These are phyloP conservation scores for Solanum bulbocastanum DNA, from an alignment of 257 asterid genomes.

Conservation along the genomic window DNA sequence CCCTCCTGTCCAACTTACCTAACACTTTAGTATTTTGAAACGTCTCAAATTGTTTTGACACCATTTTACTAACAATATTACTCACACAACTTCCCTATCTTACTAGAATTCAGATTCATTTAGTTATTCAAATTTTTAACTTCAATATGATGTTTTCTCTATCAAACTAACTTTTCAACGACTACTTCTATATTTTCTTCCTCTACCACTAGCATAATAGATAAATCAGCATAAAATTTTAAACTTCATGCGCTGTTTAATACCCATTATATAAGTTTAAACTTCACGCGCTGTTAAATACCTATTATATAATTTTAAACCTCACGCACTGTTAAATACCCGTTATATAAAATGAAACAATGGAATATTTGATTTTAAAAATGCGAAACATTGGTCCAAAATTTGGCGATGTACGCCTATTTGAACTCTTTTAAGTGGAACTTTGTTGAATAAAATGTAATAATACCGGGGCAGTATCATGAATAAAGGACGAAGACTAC, in stretches of 20 bases:
- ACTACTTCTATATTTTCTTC: not conserved
- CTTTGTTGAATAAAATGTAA: not conserved
- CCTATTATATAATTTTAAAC: not conserved
- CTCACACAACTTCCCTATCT: not conserved
- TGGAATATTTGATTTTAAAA: not conserved
- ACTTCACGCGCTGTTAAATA: not conserved
- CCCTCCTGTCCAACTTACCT: not conserved
- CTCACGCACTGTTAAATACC: not conserved
- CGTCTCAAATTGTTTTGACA: not conserved
- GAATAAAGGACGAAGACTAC: not conserved
- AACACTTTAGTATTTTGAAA: not conserved
- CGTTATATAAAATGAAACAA: not conserved
- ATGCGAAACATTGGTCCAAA: not conserved
- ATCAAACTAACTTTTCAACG: not conserved
- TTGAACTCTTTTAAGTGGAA: not conserved
- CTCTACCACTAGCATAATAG: not conserved
- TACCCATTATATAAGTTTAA: not conserved
- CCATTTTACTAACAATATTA: not conserved
- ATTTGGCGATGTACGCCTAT: not conserved
- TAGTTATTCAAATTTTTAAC: not conserved
- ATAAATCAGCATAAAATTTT: not conserved
- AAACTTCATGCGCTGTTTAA: not conserved
- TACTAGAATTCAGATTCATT: not conserved
- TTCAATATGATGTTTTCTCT: not conserved
- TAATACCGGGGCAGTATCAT: not conserved